These are phyloP conservation scores for Cytidiella melzeri DNA, from an alignment of 768 basidiomycete genomes.

Conservation along the genomic window DNA sequence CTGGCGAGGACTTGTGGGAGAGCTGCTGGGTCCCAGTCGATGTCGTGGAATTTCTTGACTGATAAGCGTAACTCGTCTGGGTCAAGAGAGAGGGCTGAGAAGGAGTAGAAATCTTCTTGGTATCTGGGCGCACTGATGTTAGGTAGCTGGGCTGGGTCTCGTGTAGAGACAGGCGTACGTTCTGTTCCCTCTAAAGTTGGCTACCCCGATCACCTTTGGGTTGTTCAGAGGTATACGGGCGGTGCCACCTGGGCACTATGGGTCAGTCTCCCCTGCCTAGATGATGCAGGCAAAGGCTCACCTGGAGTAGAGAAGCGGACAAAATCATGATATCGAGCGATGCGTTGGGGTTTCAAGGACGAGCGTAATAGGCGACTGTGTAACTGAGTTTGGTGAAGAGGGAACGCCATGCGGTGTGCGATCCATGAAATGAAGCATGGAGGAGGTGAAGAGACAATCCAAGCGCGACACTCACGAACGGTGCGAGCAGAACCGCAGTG, in stretches of 20 bases:
- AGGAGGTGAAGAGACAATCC: neutral
- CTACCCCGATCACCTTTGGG: conserved; percentile 72
- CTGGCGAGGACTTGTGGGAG: conserved; percentile 52
- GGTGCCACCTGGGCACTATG: conserved; percentile 43
- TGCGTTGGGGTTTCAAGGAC: conserved; percentile 5
- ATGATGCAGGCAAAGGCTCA: conserved; percentile 28
- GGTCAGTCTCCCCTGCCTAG: neutral
- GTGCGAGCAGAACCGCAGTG: neutral
- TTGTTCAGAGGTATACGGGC: conserved; percentile 68
- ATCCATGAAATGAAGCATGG: conserved; percentile 13
- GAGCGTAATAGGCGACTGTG: conserved; percentile 1
- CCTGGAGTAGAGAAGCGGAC: conserved; percentile 46
- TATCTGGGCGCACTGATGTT: conserved; percentile 42
- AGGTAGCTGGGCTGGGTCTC: too few species aligned
- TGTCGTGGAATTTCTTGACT: conserved; percentile 52
- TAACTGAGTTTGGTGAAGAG: conserved; percentile 7
- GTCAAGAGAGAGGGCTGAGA: conserved; percentile 68
- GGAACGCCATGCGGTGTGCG: conserved; percentile 12
- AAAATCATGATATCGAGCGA: conserved; percentile 59
- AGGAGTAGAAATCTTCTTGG: conserved; percentile 84
- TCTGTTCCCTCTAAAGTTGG: conserved; percentile 70
- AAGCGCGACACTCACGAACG: neutral
- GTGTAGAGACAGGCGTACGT: conserved; percentile 37
- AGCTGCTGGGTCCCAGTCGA: conserved; percentile 67
- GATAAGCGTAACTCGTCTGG: conserved; percentile 66